These are phyloP conservation scores for Mycena haematopus DNA, from an alignment of 768 basidiomycete genomes.

Conservation along the genomic window DNA sequence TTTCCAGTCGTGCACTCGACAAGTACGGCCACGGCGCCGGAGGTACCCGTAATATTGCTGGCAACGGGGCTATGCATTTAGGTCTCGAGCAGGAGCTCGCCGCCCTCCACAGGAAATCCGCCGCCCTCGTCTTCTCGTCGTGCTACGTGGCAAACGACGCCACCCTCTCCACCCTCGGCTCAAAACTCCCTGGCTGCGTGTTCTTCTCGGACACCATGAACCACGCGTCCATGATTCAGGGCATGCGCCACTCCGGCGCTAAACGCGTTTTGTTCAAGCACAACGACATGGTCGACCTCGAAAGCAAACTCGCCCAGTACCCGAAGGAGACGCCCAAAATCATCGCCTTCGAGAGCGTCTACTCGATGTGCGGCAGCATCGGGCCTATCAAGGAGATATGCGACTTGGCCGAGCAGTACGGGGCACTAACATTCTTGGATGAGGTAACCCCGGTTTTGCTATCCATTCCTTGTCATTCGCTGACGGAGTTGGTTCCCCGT, in stretches of 20 bases:
- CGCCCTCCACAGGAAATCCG: conserved; percentile 88
- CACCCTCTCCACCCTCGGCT: conserved; percentile 90
- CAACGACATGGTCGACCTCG: conserved; percentile 93
- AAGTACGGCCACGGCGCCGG: conserved; percentile 98
- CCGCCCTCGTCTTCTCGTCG: conserved; percentile 96
- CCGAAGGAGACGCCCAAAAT: conserved; percentile 95
- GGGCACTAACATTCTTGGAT: conserved; percentile 96
- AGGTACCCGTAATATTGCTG: conserved; percentile 98
- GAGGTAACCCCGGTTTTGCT: conserved; percentile 60
- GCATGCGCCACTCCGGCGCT: conserved; percentile 94
- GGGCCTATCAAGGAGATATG: conserved; percentile 97
- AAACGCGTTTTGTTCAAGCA: conserved; percentile 98
- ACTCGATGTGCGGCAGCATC: conserved; percentile 98
- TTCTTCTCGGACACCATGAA: conserved; percentile 97
- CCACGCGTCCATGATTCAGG: conserved; percentile 99
- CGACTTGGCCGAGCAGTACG: conserved; percentile 95
- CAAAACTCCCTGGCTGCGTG: conserved; percentile 95
- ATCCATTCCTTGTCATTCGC: conserved; percentile 13
- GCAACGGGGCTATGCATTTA: conserved; percentile 96
- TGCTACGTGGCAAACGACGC: conserved; percentile 99
- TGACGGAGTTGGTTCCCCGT: conserved; percentile 13
- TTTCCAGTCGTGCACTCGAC: conserved; percentile 82
- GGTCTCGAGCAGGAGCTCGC: conserved; percentile 94
- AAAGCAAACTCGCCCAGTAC: conserved; percentile 83
- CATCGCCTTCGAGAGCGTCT: conserved; percentile 98